Conservation (phyloP, 139 green algal species). For the Tetradesmus lagerheimii region DNA sequence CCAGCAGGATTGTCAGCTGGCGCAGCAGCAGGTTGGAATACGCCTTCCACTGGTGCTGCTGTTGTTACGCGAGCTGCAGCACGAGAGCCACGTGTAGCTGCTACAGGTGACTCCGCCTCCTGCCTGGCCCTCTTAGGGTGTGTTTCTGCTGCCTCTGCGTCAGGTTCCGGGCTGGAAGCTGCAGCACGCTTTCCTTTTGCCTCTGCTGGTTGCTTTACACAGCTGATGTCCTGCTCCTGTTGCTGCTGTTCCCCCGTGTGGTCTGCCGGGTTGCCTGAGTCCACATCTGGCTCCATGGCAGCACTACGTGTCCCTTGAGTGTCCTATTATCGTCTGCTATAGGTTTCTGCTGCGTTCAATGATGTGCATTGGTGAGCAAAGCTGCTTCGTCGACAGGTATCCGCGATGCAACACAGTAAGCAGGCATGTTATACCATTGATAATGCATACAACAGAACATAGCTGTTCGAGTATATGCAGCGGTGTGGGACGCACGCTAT, state of each 20-base stretch:
- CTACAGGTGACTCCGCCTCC: neutral
- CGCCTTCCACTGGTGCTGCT: neutral
- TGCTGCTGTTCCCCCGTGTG: neutral
- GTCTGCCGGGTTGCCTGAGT: neutral
- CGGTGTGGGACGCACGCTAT: neutral
- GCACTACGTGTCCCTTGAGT: too few relatives aligned
- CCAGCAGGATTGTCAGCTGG: neutral
- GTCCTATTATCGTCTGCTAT: neutral
- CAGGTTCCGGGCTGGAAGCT: neutral
- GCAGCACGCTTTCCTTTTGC: neutral
- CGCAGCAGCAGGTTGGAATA: neutral
- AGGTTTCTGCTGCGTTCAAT: too few relatives aligned
- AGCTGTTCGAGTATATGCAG: too few relatives aligned
- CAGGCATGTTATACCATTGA: too few relatives aligned
- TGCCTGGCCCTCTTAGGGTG: neutral
- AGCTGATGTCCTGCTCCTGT: neutral
- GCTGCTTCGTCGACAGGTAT: neutral
- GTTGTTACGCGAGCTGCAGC: neutral
- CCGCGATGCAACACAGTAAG: too few relatives aligned
- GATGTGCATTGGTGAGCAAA: neutral
- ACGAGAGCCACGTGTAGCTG: neutral
- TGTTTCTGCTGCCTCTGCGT: neutral
- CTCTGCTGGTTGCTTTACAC: neutral
- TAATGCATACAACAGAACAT: too few relatives aligned
- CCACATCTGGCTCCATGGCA: neutral